A percentile compares a stretch with the other conserved stretches of the same genome.
Evolutionary conservation across 257 asterid species (phyloP).

Genomic region (Solanum corneliomulleri): DNA sequence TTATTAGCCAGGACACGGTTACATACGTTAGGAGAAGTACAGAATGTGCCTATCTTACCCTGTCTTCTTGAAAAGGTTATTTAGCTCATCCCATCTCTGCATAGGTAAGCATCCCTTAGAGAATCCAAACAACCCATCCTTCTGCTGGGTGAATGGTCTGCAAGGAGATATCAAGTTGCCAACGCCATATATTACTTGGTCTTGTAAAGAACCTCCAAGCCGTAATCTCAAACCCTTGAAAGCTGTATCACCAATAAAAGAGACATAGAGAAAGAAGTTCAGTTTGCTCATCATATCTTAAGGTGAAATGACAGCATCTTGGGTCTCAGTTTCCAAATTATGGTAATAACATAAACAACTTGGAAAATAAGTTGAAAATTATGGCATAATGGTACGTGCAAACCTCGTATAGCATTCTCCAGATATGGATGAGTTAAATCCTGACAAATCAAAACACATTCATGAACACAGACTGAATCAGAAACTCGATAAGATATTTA

Average conservation of each 20-base stretch:
- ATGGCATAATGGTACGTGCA: not conserved
- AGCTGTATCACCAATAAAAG: slow-evolving; percentile 32
- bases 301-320: not conserved
- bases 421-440: slow-evolving; percentile 70
- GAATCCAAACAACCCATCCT: slow-evolving; percentile 79
- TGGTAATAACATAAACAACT: not conserved
- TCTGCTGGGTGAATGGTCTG: slow-evolving; percentile 41
- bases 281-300: not conserved
- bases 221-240: slow-evolving; percentile 72
- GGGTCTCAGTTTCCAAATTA: not conserved
- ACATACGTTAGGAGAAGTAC: not conserved
- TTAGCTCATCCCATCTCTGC: slow-evolving; percentile 92
- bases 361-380: not conserved
- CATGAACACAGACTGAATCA: not conserved
- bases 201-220: slow-evolving; percentile 95
- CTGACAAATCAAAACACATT: slow-evolving; percentile 30
- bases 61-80: slow-evolving; percentile 55
- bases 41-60: slow-evolving; percentile 38
- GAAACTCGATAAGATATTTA: not conserved
- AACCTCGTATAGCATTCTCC: slow-evolving; percentile 69
- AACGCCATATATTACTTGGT: slow-evolving; percentile 64
- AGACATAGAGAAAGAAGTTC: not conserved
- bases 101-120: slow-evolving; percentile 76
- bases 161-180: slow-evolving; percentile 50
- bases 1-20: not conserved